Evolutionary conservation across 2,329 filamentous ascomycete genomes (phyloP), one percentile per base, ranked within the genome.

Genomic region (Sclerotinia subarctica): DNA sequence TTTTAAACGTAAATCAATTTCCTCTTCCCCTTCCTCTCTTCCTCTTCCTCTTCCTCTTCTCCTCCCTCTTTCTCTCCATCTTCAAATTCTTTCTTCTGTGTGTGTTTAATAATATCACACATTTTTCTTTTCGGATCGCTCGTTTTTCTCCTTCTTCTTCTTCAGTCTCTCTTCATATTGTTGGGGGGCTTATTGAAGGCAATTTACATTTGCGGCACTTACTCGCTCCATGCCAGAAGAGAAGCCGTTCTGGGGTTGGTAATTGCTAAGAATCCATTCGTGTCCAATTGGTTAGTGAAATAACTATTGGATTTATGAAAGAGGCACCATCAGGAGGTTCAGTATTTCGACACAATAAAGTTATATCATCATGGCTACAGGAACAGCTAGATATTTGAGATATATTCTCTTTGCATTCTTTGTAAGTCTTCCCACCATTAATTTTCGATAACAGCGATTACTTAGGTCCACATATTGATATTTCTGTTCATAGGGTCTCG

Each of bases 341-440:
- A 38, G 4, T 6, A 19, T 51, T 5, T 51, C 29, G 13, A 62
- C 29, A 42, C 10, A 21, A 35, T 44, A 29, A 42, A n/a, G 49
- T 7, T 29, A 59, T 66, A 26, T 60, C 53, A 60, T 49, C 53
- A 78, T 78, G 76, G 75, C 76, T 64, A 73, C 75, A 44, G 76
- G 76, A 63, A 72, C 76, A 21, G 73, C 89, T 80, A 89, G 91
- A 80, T 92, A 93, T 76, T 81, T 89, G 84, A 86, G 88, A 84
- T 90, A 89, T 80, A 84, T 97, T 78, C 84, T 95, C 77, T 88
- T 96, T 77, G 91, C 93, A 69, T 85, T 93, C 77, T 90, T 96
- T 77, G 94, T 96, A 86, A 77, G 90, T 84, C 29, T 26, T 24
- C 26, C 2, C 2, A 19, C 44, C 21, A 11, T 42, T 0, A 42